Evolutionary conservation across 257 asterid species (phyloP), one percentile per base, ranked within the genome.

Genomic region (Fraxinus americana): DNA sequence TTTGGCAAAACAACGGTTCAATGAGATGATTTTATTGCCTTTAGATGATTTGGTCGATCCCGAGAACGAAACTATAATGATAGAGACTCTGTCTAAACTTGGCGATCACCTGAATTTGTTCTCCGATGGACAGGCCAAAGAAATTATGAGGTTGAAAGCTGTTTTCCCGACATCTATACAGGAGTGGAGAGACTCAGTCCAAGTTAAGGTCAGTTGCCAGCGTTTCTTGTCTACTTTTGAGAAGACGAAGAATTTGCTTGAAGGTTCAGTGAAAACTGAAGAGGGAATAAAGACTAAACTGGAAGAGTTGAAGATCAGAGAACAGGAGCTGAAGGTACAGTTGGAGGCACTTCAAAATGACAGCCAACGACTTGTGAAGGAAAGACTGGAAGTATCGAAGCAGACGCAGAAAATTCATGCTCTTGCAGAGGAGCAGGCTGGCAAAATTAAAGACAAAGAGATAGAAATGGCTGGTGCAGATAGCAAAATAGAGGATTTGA

Each of bases 361-460:
- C 17, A 23, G n/a, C 36, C 17, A 32, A 1, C 72, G 25, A 30
- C 36, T 75, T 9, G 9, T 2, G 70, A 16, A 63, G 17, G 43
- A 10, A 68, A 66, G 66, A 30, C 13, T 48, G 23, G 41, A 75
- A 25, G 54, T 35, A 5, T 66, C 71, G n/a, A 75, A 65, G 8
- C 72, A 36, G 73, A 75, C 65, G 2, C 29, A 65, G 73, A 54
- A 75, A 19, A 30, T 75, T 70, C 6, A 7, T 75, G 63, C 79
- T 25, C 71, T 75, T 29, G 79, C 67, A 0, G 73, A 75, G 36
- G 67, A 66, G 14, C 66, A 75, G 70, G 65, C 72, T n/a, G 39
- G 66, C n/a, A 75, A 41, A 36, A 38, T 30, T 41, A n/a, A 41
- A 65, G 79, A 34, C 59, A 65, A 38, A 75, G 72, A 75, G 73